Conservation (phyloP, 2,329 filamentous ascomycete species). For the Xylaria sp. region DNA sequence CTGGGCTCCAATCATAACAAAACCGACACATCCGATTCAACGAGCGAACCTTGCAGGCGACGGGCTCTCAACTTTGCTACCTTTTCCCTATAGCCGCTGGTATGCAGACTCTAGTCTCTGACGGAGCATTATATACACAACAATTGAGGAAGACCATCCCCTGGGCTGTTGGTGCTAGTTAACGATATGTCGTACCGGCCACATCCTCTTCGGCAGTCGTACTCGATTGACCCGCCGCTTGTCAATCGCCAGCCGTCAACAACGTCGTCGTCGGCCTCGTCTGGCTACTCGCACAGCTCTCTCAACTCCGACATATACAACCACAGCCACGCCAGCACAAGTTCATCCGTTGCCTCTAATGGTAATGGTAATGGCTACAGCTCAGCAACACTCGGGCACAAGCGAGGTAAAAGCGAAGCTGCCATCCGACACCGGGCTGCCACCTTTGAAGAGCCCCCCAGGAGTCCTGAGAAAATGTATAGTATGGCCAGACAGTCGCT, state of each 20-base stretch:
- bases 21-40: slow-evolving; percentile 1
- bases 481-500: slow-evolving; percentile 79
- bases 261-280: slow-evolving; percentile 76
- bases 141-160: slow-evolving; percentile 42
- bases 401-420: slow-evolving; percentile 80
- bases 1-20: neutral
- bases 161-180: slow-evolving; percentile 37
- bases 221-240: slow-evolving; percentile 55
- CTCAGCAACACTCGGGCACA: slow-evolving; percentile 63
- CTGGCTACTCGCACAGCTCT: slow-evolving; percentile 67
- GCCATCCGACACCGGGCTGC: slow-evolving; percentile 62
- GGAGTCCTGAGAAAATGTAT: slow-evolving; percentile 71
- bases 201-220: slow-evolving; percentile 66
- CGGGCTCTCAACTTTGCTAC: slow-evolving; percentile 1
- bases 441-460: slow-evolving; percentile 56
- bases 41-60: slow-evolving; percentile 6
- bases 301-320: slow-evolving; percentile 61
- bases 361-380: slow-evolving; percentile 57
- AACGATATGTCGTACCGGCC: slow-evolving; percentile 66
- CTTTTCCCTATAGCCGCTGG: slow-evolving; percentile 44
- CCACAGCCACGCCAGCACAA: slow-evolving; percentile 72
- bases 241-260: slow-evolving; percentile 73
- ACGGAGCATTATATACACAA: slow-evolving; percentile 39
- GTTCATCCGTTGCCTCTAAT: slow-evolving; percentile 77
- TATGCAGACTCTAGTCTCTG: slow-evolving; percentile 46